A percentile compares a stretch with the other conserved stretches of the same genome.
phyloP scores from a whole-genome alignment of 2,329 filamentous ascomycete genomes.

The Zymoseptoria crescenta region DNA sequence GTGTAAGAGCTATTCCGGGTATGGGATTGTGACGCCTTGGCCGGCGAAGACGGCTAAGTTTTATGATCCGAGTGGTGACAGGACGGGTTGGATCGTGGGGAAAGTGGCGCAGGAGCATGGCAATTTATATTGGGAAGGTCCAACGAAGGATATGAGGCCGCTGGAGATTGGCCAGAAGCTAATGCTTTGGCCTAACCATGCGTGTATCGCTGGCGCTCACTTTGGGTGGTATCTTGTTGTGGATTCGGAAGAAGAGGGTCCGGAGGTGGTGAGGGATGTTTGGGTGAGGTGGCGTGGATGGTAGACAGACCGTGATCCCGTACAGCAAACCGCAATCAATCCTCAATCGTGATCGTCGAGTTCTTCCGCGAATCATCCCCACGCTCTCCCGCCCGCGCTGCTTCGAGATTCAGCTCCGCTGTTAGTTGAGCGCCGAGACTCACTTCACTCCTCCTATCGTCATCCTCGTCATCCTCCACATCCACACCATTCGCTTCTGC shows the following conservation, averaged over 20 bases:
- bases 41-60: constrained; percentile 25
- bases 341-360: constrained; percentile 13
- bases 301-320: constrained; percentile 36
- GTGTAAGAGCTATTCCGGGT: constrained; percentile 62
- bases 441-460: constrained; percentile 14
- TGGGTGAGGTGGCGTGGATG: constrained; percentile 66
- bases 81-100: constrained; percentile 57
- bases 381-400: constrained; percentile 10
- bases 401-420: constrained; percentile 22
- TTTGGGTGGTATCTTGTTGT: constrained; percentile 69
- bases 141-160: constrained; percentile 34
- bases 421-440: constrained; percentile 23
- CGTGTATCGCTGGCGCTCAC: constrained; percentile 65
- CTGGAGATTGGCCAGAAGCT: constrained; percentile 59
- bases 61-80: constrained; percentile 33
- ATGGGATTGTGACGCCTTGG: constrained; percentile 62
- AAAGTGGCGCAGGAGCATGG: constrained; percentile 73
- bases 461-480: constrained; percentile 10
- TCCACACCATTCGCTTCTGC: constrained; percentile 21
- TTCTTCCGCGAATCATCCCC: not conserved
- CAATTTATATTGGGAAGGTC: constrained; percentile 54
- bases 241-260: constrained; percentile 52
- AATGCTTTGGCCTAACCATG: constrained; percentile 71
- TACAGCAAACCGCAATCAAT: constrained; percentile 4
- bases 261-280: constrained; percentile 60